Evolutionary conservation across 2,329 filamentous ascomycete species (phyloP), one percentile per base, ranked within the genome.

Genomic region (Aureobasidium pullulans): DNA sequence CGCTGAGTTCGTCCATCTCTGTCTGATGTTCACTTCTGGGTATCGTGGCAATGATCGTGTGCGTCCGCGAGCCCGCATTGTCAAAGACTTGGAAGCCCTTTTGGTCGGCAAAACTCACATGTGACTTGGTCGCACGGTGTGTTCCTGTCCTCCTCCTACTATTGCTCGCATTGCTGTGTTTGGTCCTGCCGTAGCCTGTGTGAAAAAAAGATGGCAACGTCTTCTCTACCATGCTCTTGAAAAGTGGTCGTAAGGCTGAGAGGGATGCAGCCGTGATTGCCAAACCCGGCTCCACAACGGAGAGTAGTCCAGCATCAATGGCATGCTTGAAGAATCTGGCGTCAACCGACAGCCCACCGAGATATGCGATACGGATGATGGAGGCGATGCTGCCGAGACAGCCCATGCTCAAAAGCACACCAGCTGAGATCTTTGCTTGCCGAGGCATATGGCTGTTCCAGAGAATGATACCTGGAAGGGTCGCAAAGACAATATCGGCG

Each of bases 191-290:
- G 19, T 37, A 57, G 29, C 31, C 53, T 7, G 53, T 46, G 7
- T 16, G 23, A 29, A 37, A 56, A 13, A 44, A 49, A 32, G 23
- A 36, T 8, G 54, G 54, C 10, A 58, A 28, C 15, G 54, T 49
- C 8, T 36, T 48, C 29, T 58, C 54, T 1, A 34, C 23, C 54
- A 58, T 49, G 13, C 28, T 49, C 29, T 53, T 53, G 60, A 68
- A 66, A 9, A 68, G 52, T 2, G 66, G 64, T 13, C 66, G 61
- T 10, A 67, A 60, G 1, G 66, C 60, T 2, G 60, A 54, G 10
- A 67, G 49, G 6, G 64, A 66, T 1, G 63, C 57, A 13, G 66
- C 67, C 16, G 62, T 62, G 6, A 69, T 62, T 8, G 63, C 66
- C 10, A 68, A 54, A 16, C 63, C 64, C 10, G 61, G 62, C 42